These are phyloP conservation scores for Hura crepitans DNA, from an alignment of 441 rosid genomes.

Conservation along the genomic window DNA sequence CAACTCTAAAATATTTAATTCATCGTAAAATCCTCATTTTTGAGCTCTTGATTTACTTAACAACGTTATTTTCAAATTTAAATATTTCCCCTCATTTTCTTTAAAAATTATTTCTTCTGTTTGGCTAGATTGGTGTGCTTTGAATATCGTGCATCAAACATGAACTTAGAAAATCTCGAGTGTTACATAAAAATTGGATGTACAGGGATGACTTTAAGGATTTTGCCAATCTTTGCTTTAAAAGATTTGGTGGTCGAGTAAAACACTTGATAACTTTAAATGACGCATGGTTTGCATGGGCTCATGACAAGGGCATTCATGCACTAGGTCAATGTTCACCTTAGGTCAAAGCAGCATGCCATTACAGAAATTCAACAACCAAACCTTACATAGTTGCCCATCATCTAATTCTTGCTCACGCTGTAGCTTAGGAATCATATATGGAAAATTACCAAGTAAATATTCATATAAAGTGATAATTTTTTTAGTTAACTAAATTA, in stretches of 20 bases:
- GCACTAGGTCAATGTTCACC: conserved; percentile 18
- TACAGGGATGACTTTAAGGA: no score
- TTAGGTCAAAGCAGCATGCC: background rate
- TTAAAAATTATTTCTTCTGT: no score
- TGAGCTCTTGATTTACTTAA: no score
- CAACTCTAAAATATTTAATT: no score
- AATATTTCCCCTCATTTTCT: no score
- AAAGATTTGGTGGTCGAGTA: conserved; percentile 21
- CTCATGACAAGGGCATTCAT: background rate
- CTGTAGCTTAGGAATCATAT: background rate
- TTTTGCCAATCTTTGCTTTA: no score
- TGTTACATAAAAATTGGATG: no score
- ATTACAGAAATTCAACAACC: conserved; percentile 1
- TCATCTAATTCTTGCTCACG: conserved; percentile 12
- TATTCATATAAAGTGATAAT: background rate
- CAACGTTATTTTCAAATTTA: no score
- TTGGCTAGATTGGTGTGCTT: no score
- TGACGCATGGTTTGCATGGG: background rate
- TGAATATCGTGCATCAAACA: no score
- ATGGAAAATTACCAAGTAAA: conserved; percentile 8
- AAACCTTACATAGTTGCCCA: conserved; percentile 14
- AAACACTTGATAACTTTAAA: conserved; percentile 13
- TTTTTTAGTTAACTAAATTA: background rate
- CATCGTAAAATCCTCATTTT: no score
- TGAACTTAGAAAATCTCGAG: no score